A percentile compares a stretch with the other conserved stretches of the same genome.
Conservation (phyloP, 2,329 filamentous ascomycete genomes). For the Torrubiella hemipterigena region DNA sequence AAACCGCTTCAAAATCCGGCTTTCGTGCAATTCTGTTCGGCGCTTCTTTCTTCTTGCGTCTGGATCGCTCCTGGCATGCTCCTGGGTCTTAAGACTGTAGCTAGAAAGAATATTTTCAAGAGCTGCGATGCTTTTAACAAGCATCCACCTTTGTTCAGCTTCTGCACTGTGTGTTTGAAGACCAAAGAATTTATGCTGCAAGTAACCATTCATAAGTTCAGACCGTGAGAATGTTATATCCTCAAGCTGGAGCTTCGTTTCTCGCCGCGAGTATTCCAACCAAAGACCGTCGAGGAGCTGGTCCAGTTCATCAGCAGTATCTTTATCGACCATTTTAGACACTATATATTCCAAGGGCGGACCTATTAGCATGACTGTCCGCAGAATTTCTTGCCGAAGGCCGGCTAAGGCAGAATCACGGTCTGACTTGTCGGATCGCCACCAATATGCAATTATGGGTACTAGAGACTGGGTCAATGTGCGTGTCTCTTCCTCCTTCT, state of each 20-base stretch:
- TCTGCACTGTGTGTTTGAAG: conserved; percentile 40
- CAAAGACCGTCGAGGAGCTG: conserved; percentile 61
- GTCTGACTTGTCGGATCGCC: conserved; percentile 57
- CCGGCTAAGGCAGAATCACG: conserved; percentile 48
- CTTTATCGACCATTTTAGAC: conserved; percentile 25
- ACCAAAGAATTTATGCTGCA: conserved; percentile 36
- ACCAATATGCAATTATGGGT: conserved; percentile 63
- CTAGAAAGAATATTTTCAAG: conserved; percentile 37
- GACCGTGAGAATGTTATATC: conserved; percentile 52
- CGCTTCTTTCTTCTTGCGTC: conserved; percentile 42
- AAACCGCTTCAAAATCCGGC: conserved; percentile 36
- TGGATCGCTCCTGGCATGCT: conserved; percentile 13
- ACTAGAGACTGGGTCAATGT: conserved; percentile 49
- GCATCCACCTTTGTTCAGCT: conserved; percentile 47
- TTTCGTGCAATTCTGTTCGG: conserved; percentile 27
- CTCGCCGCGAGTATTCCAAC: conserved; percentile 63
- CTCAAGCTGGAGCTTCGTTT: conserved; percentile 63
- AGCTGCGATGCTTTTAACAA: conserved; percentile 45
- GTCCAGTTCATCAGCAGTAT: conserved; percentile 38
- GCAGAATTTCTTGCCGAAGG: conserved; percentile 67
- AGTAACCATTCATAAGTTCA: conserved; percentile 28
- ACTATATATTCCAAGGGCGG: conserved; percentile 49
- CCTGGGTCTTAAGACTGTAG: conserved; percentile 8
- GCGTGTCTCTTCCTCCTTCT: conserved; percentile 53
- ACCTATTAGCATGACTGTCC: conserved; percentile 54